Base-by-base conservation (phyloP, 768 basidiomycete species). In the Podaxis carcinomalis region DNA sequence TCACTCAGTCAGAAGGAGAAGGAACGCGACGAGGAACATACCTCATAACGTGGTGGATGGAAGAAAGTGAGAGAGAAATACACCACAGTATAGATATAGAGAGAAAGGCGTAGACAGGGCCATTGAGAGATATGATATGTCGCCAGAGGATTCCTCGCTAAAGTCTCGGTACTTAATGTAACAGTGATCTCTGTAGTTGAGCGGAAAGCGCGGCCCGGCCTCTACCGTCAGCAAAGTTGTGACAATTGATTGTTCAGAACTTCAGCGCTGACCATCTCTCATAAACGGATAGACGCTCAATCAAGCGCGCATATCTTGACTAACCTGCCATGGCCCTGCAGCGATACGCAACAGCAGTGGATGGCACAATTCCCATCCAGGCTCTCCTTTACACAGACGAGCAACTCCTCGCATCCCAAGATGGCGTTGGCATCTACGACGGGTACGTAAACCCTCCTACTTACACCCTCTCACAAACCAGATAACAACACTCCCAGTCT, bases 351-450 rank as follows among this genome's bases (percentile, higher is more conserved):
- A 75, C 72, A 66, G 65, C 74, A 23, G 76, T 90, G 4, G 91
- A 93, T 64, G 91, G 90, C 21, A 85, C 88, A 0, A 91, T 93
- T 44, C 92, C 93, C 4, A 77, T 93, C 14, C 79, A 78, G 23
- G 92, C 91, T 1, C 77, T 92, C 14, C 78, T 95, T 0, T 94
- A 92, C 68, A 79, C 83, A 13, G 92, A 94, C 59, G 96, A 98
- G 73, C 84, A 85, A 49, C 76, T 91, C 32, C 74, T 91, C 1
- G 78, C 84, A 5, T 83, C 81, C 49, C 92, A 93, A 69, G 89
- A 93, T 49, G 77, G 76, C 54, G 88, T 98, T 4, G 95, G 95
- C 0, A 87, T 98, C 58, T 98, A 98, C 68, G 88, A 95, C 65
- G 93, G 93, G 95, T 95, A 72, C 63, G 88, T 75, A 62, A 61